Percentiles rank a stretch among this genome's conserved stretches.
Evolutionary conservation across 163 green algal genomes (phyloP).

Genomic region (Coccomyxa subellipsoidea): DNA sequence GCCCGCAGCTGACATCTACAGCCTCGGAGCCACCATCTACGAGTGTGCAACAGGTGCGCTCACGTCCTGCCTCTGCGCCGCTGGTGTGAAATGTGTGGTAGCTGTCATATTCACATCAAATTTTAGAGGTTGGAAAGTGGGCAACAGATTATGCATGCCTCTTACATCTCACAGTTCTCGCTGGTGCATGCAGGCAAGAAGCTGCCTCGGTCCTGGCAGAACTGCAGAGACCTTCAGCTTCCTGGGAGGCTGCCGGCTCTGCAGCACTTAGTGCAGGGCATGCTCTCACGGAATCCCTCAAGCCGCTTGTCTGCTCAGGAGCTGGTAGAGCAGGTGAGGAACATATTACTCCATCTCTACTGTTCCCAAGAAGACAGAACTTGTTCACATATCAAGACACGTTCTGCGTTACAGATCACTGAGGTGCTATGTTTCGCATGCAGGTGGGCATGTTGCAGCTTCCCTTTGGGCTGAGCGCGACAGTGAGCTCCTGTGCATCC

Average conservation of each 20-base stretch:
- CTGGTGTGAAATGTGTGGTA: background rate
- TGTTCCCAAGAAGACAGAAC: background rate
- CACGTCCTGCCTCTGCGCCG: background rate
- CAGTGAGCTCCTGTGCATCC: background rate
- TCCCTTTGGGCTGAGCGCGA: background rate
- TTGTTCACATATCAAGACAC: background rate
- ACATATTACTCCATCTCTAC: background rate
- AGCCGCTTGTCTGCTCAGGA: background rate
- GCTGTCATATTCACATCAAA: too few species aligned
- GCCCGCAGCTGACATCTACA: conserved; percentile 59
- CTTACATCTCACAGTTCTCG: background rate
- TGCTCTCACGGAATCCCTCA: background rate
- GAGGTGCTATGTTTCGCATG: background rate
- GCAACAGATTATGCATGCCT: background rate
- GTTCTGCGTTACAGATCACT: too few species aligned
- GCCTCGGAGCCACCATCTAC: conserved; percentile 60
- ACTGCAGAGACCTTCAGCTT: background rate
- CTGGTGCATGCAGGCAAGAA: background rate
- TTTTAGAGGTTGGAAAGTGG: too few species aligned
- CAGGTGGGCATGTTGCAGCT: background rate
- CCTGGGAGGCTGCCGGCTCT: background rate
- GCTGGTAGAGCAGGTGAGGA: background rate
- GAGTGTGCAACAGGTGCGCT: conserved; percentile 48
- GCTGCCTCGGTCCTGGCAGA: background rate
- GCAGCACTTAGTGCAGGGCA: background rate